Conservation (phyloP, 2,329 filamentous ascomycete species). For the Stromatinia cepivora region DNA sequence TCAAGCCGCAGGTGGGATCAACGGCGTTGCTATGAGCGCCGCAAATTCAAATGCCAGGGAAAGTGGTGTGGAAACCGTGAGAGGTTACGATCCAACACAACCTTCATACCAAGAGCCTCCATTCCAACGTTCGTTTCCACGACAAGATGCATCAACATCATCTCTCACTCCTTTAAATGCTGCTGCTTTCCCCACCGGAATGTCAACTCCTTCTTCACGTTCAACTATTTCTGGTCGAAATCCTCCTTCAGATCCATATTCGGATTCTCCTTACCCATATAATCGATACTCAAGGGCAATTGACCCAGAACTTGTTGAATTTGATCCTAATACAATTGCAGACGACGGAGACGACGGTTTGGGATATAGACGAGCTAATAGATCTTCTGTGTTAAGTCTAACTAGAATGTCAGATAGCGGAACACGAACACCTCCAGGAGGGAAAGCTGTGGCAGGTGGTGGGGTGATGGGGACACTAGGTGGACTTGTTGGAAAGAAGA, state of each 20-base stretch:
- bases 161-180: constrained; percentile 38
- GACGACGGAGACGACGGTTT: constrained; percentile 90
- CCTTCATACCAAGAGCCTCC: constrained; percentile 26
- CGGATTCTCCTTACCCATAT: constrained; percentile 34
- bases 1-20: constrained; percentile 63
- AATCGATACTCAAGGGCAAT: constrained; percentile 38
- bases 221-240: constrained; percentile 35
- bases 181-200: constrained; percentile 37
- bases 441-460: constrained; percentile 47
- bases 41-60: constrained; percentile 64
- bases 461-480: constrained; percentile 38
- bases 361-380: constrained; percentile 52
- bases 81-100: constrained; percentile 39
- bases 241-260: constrained; percentile 35
- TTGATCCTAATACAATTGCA: constrained; percentile 72
- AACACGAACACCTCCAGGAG: constrained; percentile 34
- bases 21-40: constrained; percentile 65
- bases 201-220: constrained; percentile 36
- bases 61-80: constrained; percentile 63
- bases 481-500: constrained; percentile 36
- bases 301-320: constrained; percentile 36
- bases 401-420: constrained; percentile 33
- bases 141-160: constrained; percentile 32
- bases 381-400: constrained; percentile 52
- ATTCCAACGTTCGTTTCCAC: constrained; percentile 19